Evolutionary conservation across 1,139 yeast species (phyloP).

Genomic region (Geotrichum histeridarum): DNA sequence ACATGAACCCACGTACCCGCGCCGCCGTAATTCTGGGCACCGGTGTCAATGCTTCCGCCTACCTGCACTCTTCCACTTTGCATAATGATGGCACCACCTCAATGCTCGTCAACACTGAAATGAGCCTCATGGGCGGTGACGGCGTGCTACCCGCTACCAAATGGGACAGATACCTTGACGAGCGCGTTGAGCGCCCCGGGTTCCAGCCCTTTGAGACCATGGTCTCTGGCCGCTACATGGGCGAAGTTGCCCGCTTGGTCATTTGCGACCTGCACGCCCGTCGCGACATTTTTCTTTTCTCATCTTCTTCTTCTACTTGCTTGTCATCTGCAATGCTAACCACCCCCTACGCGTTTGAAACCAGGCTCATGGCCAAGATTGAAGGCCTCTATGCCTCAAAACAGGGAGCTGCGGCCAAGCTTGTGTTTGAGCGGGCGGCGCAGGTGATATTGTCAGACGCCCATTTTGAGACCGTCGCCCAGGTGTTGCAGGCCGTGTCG

Average conservation of each 20-base stretch:
- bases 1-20: conserved; percentile 57
- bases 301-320: background rate
- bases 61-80: conserved; percentile 41
- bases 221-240: conserved; percentile 82
- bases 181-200: conserved; percentile 63
- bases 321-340: background rate
- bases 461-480: conserved; percentile 39
- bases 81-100: conserved; percentile 23
- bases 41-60: conserved; percentile 63
- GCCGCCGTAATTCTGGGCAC: conserved; percentile 87
- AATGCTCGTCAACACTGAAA: conserved; percentile 34
- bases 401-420: background rate
- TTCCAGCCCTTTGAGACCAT: conserved; percentile 83
- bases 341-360: conserved; percentile 26
- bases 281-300: conserved; percentile 53
- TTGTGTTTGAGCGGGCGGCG: background rate
- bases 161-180: conserved; percentile 64
- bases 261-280: conserved; percentile 30
- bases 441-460: conserved; percentile 7
- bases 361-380: conserved; percentile 30
- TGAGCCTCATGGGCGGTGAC: conserved; percentile 33
- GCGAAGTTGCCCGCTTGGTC: conserved; percentile 71
- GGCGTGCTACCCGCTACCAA: conserved; percentile 60
- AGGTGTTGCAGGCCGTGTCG: conserved; percentile 59
- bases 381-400: conserved; percentile 22